Conservation (phyloP, 345 rosid genomes). For the Syzygium aromaticum region DNA sequence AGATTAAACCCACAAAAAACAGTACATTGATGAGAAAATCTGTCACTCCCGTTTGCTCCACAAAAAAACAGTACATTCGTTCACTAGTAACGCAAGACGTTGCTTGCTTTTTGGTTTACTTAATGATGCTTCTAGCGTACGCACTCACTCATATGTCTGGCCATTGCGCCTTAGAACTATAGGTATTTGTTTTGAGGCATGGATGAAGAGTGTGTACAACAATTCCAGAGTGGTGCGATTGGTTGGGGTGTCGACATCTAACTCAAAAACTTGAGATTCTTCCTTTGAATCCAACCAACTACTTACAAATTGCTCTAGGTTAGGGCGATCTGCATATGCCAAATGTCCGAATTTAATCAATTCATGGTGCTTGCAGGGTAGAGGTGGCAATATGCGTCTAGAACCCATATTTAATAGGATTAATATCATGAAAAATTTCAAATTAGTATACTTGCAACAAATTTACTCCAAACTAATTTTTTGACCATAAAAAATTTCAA, state of each 20-base stretch:
- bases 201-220: not conserved
- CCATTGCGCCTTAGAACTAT: not conserved
- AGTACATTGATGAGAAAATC: not conserved
- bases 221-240: not conserved
- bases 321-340: too few relatives aligned
- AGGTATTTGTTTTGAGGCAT: not conserved
- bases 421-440: too few relatives aligned
- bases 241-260: not conserved
- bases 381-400: too few relatives aligned
- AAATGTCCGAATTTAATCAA: too few relatives aligned
- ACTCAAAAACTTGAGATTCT: not conserved
- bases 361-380: too few relatives aligned
- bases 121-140: not conserved
- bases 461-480: too few relatives aligned
- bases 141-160: not conserved
- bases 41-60: conserved; percentile 21
- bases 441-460: too few relatives aligned
- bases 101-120: not conserved
- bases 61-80: too few relatives aligned
- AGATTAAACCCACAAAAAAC: not conserved
- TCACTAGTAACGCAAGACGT: not conserved
- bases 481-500: too few relatives aligned
- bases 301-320: fast-evolving
- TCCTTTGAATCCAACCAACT: not conserved
- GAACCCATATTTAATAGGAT: too few relatives aligned